Percentiles rank a stretch among this genome's conserved stretches.
Conservation (phyloP, 805 yeast genomes). For the Metschnikowia lunata region DNA sequence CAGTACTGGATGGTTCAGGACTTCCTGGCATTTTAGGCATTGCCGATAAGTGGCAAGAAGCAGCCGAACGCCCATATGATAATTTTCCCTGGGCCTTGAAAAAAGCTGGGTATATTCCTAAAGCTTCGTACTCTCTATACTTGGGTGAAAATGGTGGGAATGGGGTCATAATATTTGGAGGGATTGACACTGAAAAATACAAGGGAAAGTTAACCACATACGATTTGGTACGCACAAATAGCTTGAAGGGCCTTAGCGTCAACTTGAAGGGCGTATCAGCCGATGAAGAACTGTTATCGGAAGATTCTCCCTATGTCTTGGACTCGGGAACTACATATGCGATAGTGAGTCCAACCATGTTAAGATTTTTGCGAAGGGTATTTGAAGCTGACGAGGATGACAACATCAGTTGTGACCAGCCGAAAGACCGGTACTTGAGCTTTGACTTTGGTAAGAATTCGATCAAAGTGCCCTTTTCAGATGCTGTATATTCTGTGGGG, state of each 20-base stretch:
- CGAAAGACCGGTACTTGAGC: slow-evolving; percentile 10
- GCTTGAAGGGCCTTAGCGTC: slow-evolving; percentile 7
- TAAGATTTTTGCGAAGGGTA: neutral
- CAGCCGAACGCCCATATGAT: slow-evolving; percentile 5
- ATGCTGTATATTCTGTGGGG: slow-evolving; percentile 4
- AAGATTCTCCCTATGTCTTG: slow-evolving; percentile 6
- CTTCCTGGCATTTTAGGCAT: slow-evolving; percentile 11
- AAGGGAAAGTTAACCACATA: slow-evolving; percentile 10
- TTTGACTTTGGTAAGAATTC: slow-evolving; percentile 12
- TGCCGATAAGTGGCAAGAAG: slow-evolving; percentile 10
- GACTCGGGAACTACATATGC: slow-evolving; percentile 15
- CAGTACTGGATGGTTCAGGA: neutral
- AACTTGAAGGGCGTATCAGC: slow-evolving; percentile 7
- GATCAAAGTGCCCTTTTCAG: slow-evolving; percentile 6
- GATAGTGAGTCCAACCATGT: neutral
- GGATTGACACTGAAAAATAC: slow-evolving; percentile 39
- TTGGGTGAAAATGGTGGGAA: slow-evolving; percentile 36
- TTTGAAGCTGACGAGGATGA: neutral
- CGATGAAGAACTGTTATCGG: slow-evolving; percentile 5
- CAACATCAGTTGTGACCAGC: slow-evolving; percentile 12
- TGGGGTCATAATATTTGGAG: slow-evolving; percentile 40
- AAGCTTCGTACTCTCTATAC: slow-evolving; percentile 58
- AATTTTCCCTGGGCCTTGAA: slow-evolving; percentile 65
- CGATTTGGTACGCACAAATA: slow-evolving; percentile 2
- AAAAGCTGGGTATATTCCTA: slow-evolving; percentile 50